phyloP scores from a whole-genome alignment of 306 rosid species.

The Rubus idaeus region DNA sequence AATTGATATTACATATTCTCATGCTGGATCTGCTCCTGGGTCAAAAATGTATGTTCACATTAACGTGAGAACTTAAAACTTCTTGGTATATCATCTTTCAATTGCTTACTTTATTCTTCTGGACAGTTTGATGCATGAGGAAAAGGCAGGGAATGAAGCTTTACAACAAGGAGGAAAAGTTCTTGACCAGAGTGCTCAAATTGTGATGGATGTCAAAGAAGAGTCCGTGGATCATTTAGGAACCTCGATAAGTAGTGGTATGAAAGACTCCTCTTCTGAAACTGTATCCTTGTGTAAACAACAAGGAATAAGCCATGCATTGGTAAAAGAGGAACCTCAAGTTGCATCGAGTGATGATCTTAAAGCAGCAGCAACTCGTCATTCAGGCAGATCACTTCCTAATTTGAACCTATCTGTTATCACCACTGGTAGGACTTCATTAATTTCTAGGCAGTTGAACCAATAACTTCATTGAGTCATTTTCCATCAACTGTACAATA shows the following conservation, averaged over 20 bases:
- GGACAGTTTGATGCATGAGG: constrained; percentile 32
- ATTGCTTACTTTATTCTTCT: constrained; percentile 21
- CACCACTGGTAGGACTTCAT: constrained; percentile 40
- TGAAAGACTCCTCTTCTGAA: constrained; percentile 30
- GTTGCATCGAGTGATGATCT: constrained; percentile 17
- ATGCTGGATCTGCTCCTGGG: constrained; percentile 37
- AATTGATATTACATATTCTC: constrained; percentile 24
- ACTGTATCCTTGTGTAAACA: constrained; percentile 23
- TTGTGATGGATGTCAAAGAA: constrained; percentile 30
- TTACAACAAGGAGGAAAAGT: constrained; percentile 32
- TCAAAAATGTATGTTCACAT: constrained; percentile 43
- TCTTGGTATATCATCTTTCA: background rate
- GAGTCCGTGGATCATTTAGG: constrained; percentile 29
- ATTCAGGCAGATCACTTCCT: constrained; percentile 28
- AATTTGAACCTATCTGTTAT: constrained; percentile 31
- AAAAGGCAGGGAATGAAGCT: constrained; percentile 26
- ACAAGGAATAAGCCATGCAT: constrained; percentile 27
- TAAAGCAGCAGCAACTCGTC: constrained; percentile 18
- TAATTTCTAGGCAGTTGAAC: constrained; percentile 7
- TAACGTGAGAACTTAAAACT: constrained; percentile 23
- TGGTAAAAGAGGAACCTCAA: constrained; percentile 27
- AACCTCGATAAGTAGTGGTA: constrained; percentile 30
- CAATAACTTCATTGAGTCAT: background rate
- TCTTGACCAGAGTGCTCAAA: constrained; percentile 26
- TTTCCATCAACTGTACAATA: background rate